A percentile compares a stretch with the other conserved stretches of the same genome.
Evolutionary conservation across 441 rosid species (phyloP).

Genomic region (Flueggea neowawraea): DNA sequence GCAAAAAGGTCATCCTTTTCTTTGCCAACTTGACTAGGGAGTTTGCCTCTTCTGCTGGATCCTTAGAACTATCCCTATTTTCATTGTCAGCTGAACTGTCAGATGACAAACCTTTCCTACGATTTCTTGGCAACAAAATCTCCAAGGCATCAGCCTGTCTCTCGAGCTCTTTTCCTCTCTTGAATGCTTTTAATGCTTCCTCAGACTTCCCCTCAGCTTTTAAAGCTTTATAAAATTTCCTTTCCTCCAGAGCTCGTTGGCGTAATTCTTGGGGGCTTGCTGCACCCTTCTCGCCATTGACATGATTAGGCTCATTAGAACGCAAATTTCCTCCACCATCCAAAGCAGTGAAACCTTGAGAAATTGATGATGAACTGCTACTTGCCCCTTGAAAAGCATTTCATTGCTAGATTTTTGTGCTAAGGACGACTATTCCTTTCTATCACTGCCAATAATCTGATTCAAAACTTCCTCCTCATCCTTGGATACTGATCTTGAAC

Average conservation of each 20-base stretch:
- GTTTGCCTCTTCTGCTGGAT: conserved; percentile 40
- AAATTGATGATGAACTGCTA: conserved; percentile 30
- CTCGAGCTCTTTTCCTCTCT: conserved; percentile 95
- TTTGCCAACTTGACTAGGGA: conserved; percentile 30
- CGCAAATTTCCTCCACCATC: conserved; percentile 31
- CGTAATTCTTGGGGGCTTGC: conserved; percentile 69
- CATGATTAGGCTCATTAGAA: conserved; percentile 21
- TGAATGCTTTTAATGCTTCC: conserved; percentile 85
- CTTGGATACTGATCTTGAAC: conserved; percentile 38
- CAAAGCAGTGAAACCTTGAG: conserved; percentile 20
- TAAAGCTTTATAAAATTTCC: conserved; percentile 59
- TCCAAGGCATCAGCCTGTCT: conserved; percentile 86
- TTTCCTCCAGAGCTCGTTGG: conserved; percentile 74
- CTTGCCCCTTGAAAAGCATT: conserved; percentile 26
- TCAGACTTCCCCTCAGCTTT: conserved; percentile 82
- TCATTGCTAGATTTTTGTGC: conserved; percentile 31
- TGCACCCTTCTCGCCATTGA: conserved; percentile 31
- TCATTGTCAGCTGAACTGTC: conserved; percentile 30
- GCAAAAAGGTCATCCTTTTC: conserved; percentile 59
- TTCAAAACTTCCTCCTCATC: conserved; percentile 65
- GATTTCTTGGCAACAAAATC: conserved; percentile 51
- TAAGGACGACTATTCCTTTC: conserved; percentile 44
- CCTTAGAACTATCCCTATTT: conserved; percentile 41
- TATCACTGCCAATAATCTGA: conserved; percentile 59
- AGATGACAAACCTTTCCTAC: conserved; percentile 41